phyloP scores from a whole-genome alignment of 352 stramenopile genomes.

The Phytopythium montanum region DNA sequence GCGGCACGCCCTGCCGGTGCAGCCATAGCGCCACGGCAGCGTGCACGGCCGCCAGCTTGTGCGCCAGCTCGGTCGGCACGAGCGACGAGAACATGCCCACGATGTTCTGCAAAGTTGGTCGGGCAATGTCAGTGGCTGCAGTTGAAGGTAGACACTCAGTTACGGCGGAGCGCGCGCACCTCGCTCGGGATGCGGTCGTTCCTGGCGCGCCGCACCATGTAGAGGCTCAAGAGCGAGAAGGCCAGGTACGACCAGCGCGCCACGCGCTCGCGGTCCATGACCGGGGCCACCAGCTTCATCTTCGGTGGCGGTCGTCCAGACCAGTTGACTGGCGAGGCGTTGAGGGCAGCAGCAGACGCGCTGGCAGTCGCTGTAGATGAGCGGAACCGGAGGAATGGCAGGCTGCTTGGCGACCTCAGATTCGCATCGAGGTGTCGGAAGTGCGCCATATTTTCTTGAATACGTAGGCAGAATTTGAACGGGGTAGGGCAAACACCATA shows the following conservation, averaged over 20 bases:
- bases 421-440: not conserved
- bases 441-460: not conserved
- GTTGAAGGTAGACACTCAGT: too few species aligned
- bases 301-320: not conserved
- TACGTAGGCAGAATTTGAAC: conserved; percentile 1
- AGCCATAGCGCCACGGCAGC: conserved; percentile 30
- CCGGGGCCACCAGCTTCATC: conserved; percentile 27
- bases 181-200: conserved; percentile 41
- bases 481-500: not conserved
- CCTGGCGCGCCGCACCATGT: conserved; percentile 31
- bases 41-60: conserved; percentile 45
- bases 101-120: conserved; percentile 28
- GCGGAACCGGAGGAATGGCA: not conserved
- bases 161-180: conserved; percentile 15
- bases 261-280: conserved; percentile 25
- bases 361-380: not conserved
- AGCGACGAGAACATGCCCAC: conserved; percentile 35
- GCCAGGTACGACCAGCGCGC: conserved; percentile 38
- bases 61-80: conserved; percentile 45
- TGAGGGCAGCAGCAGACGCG: not conserved
- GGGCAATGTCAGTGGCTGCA: too few species aligned
- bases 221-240: conserved; percentile 34
- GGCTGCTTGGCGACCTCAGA: not conserved
- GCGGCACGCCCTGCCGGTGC: conserved; percentile 37
- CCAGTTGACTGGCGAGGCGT: not conserved